These are phyloP conservation scores for Backusella parvicylindrica DNA, from an alignment of 192 early-diverging fungal species.

Conservation along the genomic window DNA sequence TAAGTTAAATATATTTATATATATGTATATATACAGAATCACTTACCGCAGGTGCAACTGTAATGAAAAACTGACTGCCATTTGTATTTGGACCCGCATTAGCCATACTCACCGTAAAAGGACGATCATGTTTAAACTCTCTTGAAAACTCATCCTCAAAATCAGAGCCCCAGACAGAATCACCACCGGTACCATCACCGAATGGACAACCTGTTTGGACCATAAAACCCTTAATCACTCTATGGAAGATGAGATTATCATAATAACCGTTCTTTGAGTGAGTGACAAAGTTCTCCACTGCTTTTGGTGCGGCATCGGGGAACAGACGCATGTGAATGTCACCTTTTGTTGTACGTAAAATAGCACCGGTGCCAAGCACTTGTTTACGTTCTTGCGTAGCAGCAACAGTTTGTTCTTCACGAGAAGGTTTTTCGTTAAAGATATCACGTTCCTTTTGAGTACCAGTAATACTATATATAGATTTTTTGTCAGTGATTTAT, in stretches of 20 bases:
- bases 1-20: not conserved
- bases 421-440: constrained; percentile 96
- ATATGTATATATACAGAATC: not conserved
- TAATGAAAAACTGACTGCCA: constrained; percentile 96
- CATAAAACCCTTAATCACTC: constrained; percentile 98
- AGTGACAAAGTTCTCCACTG: constrained; percentile 93
- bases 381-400: constrained; percentile 57
- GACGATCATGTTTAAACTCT: constrained; percentile 78
- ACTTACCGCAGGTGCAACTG: constrained; percentile 81
- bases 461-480: constrained; percentile 12
- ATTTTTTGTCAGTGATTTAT: too few species aligned
- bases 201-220: constrained; percentile 90
- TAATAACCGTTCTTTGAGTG: constrained; percentile 87
- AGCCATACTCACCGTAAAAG: constrained; percentile 95
- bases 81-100: constrained; percentile 90
- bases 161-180: constrained; percentile 84
- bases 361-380: constrained; percentile 64
- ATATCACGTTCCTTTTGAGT: constrained; percentile 79
- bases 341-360: constrained; percentile 86
- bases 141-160: constrained; percentile 94
- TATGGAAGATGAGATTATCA: constrained; percentile 91
- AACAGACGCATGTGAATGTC: constrained; percentile 88
- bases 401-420: constrained; percentile 93
- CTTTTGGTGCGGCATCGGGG: constrained; percentile 88
- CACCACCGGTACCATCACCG: constrained; percentile 93